Evolutionary conservation across 2,329 filamentous ascomycete species (phyloP).

Genomic region (Hortaea sp.): DNA sequence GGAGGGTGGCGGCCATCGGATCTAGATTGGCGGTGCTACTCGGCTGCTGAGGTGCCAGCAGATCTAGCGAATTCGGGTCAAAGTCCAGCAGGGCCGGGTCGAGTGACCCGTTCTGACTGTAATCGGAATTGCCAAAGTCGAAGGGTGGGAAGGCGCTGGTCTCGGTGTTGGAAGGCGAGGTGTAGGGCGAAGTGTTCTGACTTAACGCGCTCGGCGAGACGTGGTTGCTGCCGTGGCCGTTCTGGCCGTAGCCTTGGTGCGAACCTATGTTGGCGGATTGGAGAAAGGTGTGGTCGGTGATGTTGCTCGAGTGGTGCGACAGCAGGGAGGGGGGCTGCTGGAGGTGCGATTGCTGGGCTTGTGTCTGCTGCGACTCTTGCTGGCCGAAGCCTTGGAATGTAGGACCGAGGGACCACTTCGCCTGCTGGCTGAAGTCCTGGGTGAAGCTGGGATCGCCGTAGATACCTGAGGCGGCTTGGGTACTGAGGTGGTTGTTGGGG

Average conservation of each 20-base stretch:
- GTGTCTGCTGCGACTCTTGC: conserved; percentile 19
- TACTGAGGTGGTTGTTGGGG: conserved; percentile 10
- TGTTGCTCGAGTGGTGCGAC: conserved; percentile 24
- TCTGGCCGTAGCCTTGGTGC: conserved; percentile 41
- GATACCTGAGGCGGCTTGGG: conserved; percentile 11
- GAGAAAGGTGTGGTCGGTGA: conserved; percentile 34
- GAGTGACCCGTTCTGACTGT: conserved; percentile 43
- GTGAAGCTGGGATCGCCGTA: conserved; percentile 27
- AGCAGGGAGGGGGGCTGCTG: conserved; percentile 18
- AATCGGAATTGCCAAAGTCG: conserved; percentile 45
- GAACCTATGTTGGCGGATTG: conserved; percentile 16
- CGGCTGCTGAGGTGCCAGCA: conserved; percentile 31
- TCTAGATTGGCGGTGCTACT: conserved; percentile 36
- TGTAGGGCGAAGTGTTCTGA: conserved; percentile 21
- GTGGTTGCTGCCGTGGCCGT: conserved; percentile 12
- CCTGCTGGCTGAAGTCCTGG: conserved; percentile 35
- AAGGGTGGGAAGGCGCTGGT: conserved; percentile 47
- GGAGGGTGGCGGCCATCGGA: conserved; percentile 42
- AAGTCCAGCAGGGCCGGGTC: conserved; percentile 51
- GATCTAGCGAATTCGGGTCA: conserved; percentile 29
- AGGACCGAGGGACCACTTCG: conserved; percentile 33
- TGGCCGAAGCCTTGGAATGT: conserved; percentile 18
- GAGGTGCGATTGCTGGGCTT: conserved; percentile 7
- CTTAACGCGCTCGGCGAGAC: conserved; percentile 16
- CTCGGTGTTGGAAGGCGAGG: conserved; percentile 21